A percentile compares a stretch with the other conserved stretches of the same genome.
phyloP scores from a whole-genome alignment of 257 asterid genomes.

The Osmanthus fragrans region DNA sequence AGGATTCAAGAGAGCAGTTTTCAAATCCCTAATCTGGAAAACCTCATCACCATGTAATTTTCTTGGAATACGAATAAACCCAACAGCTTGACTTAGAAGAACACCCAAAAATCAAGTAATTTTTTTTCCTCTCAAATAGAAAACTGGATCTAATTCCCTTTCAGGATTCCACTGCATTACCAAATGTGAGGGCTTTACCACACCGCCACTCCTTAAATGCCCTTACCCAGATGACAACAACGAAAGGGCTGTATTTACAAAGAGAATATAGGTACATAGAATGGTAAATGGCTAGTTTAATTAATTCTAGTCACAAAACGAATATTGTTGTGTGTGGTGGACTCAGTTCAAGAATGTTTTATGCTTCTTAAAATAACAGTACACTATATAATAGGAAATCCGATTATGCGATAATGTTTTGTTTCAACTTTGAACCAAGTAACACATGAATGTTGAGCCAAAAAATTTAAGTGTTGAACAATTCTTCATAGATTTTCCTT shows the following conservation, averaged over 20 bases:
- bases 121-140: conserved; percentile 22
- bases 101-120: conserved; percentile 25
- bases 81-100: conserved; percentile 33
- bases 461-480: conserved; percentile 57
- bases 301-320: conserved; percentile 39
- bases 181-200: conserved; percentile 34
- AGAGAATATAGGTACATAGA: conserved; percentile 47
- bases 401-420: background rate
- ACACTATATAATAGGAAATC: background rate
- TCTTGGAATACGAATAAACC: conserved; percentile 25
- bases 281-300: conserved; percentile 30
- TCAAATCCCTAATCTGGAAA: conserved; percentile 68
- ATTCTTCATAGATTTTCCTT: conserved; percentile 37
- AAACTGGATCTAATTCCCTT: conserved; percentile 23
- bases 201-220: conserved; percentile 25
- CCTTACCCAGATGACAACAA: conserved; percentile 45
- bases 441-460: background rate
- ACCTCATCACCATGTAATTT: conserved; percentile 34
- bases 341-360: conserved; percentile 39
- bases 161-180: conserved; percentile 33
- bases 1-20: conserved; percentile 29
- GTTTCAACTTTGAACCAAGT: background rate
- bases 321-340: conserved; percentile 43
- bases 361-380: too few species aligned
- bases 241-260: conserved; percentile 45